Percentiles rank a stretch among this genome's conserved stretches.
Conservation (phyloP, 768 basidiomycete species). For the Pleurotus eryngii region DNA sequence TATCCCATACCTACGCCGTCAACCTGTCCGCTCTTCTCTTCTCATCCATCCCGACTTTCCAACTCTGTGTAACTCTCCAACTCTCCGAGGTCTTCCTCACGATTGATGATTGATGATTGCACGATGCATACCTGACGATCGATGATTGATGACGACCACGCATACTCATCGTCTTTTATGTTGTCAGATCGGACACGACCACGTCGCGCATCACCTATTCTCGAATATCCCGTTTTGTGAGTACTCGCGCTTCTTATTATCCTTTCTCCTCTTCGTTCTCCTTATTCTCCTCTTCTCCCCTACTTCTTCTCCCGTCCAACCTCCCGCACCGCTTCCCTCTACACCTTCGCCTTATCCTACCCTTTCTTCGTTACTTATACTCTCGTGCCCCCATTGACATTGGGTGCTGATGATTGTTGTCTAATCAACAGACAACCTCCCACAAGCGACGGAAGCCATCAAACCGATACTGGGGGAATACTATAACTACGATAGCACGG, state of each 20-base stretch:
- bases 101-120: background rate
- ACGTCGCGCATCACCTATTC: conserved; percentile 63
- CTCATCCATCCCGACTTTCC: too few relatives aligned
- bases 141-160: background rate
- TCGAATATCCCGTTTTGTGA: conserved; percentile 56
- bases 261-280: too few relatives aligned
- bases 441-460: conserved; percentile 41
- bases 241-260: conserved; percentile 12
- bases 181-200: conserved; percentile 40
- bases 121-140: too few relatives aligned
- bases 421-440: conserved; percentile 41
- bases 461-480: conserved; percentile 49
- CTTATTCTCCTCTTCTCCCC: too few relatives aligned
- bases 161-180: too few relatives aligned
- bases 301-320: too few relatives aligned
- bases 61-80: too few relatives aligned
- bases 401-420: background rate
- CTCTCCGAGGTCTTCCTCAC: too few relatives aligned
- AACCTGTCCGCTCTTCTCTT: too few relatives aligned
- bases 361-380: background rate
- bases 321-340: too few relatives aligned
- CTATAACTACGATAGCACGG: conserved; percentile 59
- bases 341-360: too few relatives aligned
- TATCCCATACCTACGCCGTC: too few relatives aligned
- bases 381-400: background rate